Base-by-base conservation (phyloP, 495 filamentous ascomycete genomes). In the Tuber magnatum region DNA sequence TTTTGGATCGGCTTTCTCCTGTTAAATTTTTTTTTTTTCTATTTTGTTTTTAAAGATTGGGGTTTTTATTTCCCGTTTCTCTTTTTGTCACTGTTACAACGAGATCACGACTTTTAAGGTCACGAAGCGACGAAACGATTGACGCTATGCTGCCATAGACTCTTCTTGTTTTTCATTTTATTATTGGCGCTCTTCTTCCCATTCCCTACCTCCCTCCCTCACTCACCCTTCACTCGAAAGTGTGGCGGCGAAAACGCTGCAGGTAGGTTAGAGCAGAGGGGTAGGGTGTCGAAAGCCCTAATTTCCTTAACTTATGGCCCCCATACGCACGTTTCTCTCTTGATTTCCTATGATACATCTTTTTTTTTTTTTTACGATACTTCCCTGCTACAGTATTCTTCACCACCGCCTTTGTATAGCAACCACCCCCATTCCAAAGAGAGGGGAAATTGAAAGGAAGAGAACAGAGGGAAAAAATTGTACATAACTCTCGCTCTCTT, bases 111-210 rank as follows among this genome's bases (percentile, higher is more conserved):
- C 32, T 68, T 16, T 48, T 65, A 38, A 69, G 28, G 56, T 75
- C 40, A 77, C 46, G 78, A 72, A 51, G 75, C 71, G 71, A 80
- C 71, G 65, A 71, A 72, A 76, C 51, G 73, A 76, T 71, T 80
- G 70, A 73, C 69, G 76, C 56, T 77, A 41, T 71, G 39, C 24
- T 71, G 69, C 35, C 39, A 44, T 71, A 41, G 42, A 44, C 24
- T 41, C 14, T 73, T 75, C 71, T 48, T 41, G 22, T 73, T 42
- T 65, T 48, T 46, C 38, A 39, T 51, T 61, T 65, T 20, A 35
- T 35, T 65, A 35, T 32, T 65, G 56, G 4, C 14, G 56, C 14
- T 65, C 56, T 35, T 18, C 56, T 28, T 65, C 28, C 7, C 56
- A n/a, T 28, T 61, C 28, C 56, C 14, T 35, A 65, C 28, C 56